Conservation (phyloP, 768 basidiomycete species). For the Naematelia aurantialba region DNA sequence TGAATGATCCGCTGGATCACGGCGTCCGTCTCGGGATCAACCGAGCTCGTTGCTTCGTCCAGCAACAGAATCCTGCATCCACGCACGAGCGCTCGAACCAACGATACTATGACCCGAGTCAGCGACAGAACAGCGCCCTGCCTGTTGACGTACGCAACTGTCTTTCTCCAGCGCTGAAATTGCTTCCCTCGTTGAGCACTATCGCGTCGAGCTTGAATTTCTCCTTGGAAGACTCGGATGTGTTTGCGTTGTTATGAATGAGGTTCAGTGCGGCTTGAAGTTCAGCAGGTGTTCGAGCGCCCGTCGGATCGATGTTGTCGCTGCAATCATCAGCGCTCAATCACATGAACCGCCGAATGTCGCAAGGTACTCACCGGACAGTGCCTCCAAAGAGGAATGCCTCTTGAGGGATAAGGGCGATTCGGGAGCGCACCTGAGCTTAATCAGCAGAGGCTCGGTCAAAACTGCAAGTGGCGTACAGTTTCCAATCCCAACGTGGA, state of each 20-base stretch:
- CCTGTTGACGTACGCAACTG: conserved; percentile 53
- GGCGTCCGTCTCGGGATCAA: conserved; percentile 60
- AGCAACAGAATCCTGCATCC: conserved; percentile 61
- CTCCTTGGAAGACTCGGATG: conserved; percentile 52
- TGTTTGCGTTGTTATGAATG: conserved; percentile 52
- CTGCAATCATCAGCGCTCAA: neutral
- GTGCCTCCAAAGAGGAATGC: conserved; percentile 55
- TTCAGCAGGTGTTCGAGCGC: conserved; percentile 59
- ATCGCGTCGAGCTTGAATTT: conserved; percentile 65
- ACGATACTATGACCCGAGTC: conserved; percentile 52
- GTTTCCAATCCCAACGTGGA: conserved; percentile 57
- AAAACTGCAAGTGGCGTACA: conserved; percentile 2
- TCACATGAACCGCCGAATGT: no score
- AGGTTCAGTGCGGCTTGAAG: conserved; percentile 63
- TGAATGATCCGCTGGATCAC: conserved; percentile 65
- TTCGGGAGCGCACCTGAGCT: conserved; percentile 53
- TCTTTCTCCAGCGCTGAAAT: conserved; percentile 65
- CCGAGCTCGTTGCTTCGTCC: conserved; percentile 54
- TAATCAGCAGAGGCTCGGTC: conserved; percentile 27
- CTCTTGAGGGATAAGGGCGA: conserved; percentile 70
- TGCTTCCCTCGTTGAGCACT: conserved; percentile 65
- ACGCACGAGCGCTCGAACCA: conserved; percentile 63
- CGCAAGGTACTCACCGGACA: conserved; percentile 20
- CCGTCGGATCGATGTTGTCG: conserved; percentile 60
- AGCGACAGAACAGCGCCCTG: neutral